Conservation (phyloP, 495 filamentous ascomycete species). For the Penicillium coprophilum region DNA sequence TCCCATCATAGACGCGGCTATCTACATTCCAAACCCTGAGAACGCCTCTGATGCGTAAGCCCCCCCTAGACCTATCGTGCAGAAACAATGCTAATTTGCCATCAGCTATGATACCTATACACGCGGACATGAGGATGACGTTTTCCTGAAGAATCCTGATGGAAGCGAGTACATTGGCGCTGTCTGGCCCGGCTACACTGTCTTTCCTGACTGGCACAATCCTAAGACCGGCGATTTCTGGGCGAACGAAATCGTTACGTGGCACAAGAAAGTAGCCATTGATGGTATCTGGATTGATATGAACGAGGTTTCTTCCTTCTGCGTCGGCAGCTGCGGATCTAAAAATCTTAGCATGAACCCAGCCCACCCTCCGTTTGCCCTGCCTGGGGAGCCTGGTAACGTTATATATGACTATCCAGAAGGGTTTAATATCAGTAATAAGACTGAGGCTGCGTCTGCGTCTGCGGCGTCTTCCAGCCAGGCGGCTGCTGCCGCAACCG, state of each 20-base stretch:
- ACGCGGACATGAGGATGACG: constrained; percentile 61
- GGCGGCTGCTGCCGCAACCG: constrained; percentile 43
- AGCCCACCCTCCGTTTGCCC: constrained; percentile 62
- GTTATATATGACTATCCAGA: constrained; percentile 66
- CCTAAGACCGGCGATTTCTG: constrained; percentile 65
- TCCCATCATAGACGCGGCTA: constrained; percentile 81
- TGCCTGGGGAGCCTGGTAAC: constrained; percentile 66
- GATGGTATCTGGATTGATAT: constrained; percentile 67
- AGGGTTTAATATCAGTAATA: constrained; percentile 67
- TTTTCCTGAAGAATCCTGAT: constrained; percentile 64
- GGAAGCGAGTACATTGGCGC: constrained; percentile 60
- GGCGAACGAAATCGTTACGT: constrained; percentile 63
- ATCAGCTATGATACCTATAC: constrained; percentile 63
- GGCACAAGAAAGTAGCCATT: constrained; percentile 57
- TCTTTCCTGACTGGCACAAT: constrained; percentile 64
- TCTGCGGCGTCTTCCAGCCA: constrained; percentile 54
- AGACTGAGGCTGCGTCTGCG: constrained; percentile 64
- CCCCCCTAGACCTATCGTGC: neutral
- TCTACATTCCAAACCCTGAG: constrained; percentile 73
- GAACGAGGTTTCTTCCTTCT: constrained; percentile 74
- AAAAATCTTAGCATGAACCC: constrained; percentile 68
- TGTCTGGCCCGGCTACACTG: constrained; percentile 67
- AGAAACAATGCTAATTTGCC: neutral
- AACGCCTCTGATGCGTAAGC: constrained; percentile 66
- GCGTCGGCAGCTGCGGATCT: constrained; percentile 73